Evolutionary conservation across 1,284 basidiomycete species (phyloP), one percentile per base, ranked within the genome.

Genomic region (Cystobasidium pallidum): DNA sequence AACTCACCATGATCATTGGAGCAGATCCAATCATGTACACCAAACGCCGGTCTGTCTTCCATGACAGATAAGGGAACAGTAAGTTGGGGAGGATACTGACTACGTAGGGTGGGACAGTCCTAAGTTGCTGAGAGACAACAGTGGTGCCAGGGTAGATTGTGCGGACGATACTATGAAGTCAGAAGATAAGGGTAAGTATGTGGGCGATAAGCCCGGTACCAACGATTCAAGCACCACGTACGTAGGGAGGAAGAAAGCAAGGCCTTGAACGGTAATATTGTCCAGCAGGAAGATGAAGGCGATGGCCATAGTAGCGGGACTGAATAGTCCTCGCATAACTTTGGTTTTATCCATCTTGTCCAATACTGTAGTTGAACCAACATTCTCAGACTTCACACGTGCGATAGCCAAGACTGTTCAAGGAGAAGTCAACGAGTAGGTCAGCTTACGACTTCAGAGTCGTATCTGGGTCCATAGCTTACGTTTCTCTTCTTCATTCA

Each of bases 251-350:
- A 82, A 82, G 64, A 81, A 79, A 4, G 78, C 80, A 2, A 79
- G 72, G 7, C 79, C 77, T 67, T 76, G 66, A 13, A 73, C 67
- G 1, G 30, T 66, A 47, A 81, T 78, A 78, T 83, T 83, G 76
- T 82, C 78, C 61, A 83, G 73, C 3, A 83, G 64, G 77, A 81
- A 82, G 68, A 81, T 80, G 28, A 79, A 36, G 1, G 80, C 77
- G 45, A 76, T 71, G 21, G 75, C 66, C 21, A 80, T 49, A 0
- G 77, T 76, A 0, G 66, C 74, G 6, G 73, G 66, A 51, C 73
- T 73, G 49, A 74, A 70, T 64, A 81, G 75, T 15, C 78, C 79
- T 8, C 74, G 65, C 15, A 67, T 39, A 39, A 80, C 57, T n/a
- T 77, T 76, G 11, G 64, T 68, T 52, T 13, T 47, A 68, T 75